These are phyloP conservation scores for Pythium pectinolyticum DNA, from an alignment of 352 stramenopile species.

Conservation along the genomic window DNA sequence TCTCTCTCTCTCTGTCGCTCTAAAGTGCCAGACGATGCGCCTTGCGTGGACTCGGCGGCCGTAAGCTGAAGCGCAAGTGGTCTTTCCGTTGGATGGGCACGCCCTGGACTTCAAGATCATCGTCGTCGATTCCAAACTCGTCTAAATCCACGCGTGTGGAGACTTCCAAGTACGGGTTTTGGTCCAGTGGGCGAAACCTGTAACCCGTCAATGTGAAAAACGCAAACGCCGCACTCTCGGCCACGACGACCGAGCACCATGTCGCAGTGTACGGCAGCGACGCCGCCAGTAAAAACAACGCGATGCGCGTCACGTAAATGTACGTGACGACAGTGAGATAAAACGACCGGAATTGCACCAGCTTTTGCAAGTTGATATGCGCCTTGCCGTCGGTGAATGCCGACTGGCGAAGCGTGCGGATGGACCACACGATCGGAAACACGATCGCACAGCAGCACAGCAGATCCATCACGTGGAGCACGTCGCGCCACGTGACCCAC, in stretches of 20 bases:
- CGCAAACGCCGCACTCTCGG: constrained; percentile 80
- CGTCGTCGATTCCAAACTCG: constrained; percentile 65
- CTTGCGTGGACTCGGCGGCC: constrained; percentile 26
- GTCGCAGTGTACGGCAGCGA: constrained; percentile 91
- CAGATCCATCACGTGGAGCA: constrained; percentile 96
- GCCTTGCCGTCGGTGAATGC: constrained; percentile 89
- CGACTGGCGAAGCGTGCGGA: constrained; percentile 77
- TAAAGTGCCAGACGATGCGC: constrained; percentile 6
- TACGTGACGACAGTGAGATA: constrained; percentile 97
- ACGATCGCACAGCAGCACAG: constrained; percentile 96
- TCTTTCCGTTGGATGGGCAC: constrained; percentile 36
- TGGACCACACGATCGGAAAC: constrained; percentile 97
- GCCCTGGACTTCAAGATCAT: constrained; percentile 43
- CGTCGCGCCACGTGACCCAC: constrained; percentile 76
- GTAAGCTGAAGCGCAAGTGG: constrained; percentile 27
- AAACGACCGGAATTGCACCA: constrained; percentile 96
- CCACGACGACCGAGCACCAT: constrained; percentile 59
- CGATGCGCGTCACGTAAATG: constrained; percentile 98
- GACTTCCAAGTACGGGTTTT: constrained; percentile 93
- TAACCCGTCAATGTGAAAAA: constrained; percentile 93
- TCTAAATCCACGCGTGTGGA: constrained; percentile 74
- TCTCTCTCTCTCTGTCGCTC: neutral
- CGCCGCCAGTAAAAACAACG: constrained; percentile 92
- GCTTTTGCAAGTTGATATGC: constrained; percentile 87
- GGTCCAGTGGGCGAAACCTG: constrained; percentile 88